Base-by-base conservation (phyloP, 305 asterid genomes). In the Solanum hybrid region DNA sequence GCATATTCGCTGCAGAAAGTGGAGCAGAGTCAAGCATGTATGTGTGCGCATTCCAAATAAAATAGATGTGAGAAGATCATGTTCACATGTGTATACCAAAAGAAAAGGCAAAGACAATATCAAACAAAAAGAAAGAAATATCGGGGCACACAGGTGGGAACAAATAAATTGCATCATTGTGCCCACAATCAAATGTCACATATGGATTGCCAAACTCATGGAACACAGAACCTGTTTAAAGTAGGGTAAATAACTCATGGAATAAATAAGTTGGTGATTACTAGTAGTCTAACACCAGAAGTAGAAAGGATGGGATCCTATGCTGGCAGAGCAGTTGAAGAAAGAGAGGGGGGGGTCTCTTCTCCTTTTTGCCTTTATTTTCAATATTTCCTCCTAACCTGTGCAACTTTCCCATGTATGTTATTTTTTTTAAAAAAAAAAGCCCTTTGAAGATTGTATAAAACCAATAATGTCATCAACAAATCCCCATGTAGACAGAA, bases 1-100 rank as follows among this genome's bases (percentile, higher is more conserved):
- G 98, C 90, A 92, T 95, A 89, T 98, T 96, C 39, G 98, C 99
- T 96, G 97, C 90, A 91, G 89, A 88, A 91, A 91, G n/a, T 81
- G n/a, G 76, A 88, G 92, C 57, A 33, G 31, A 79, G 78, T 22
- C 11, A 87, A 86, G 67, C 2, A 77, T n/a, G 22, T 33, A 12
- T 34, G 24, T 84, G 37, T 14, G 24, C 5, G 8, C 9, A 40
- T 39, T 81, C 69, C 86, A 81, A 24, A 40, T 79, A 40, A 39
- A 81, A 40, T 40, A 8, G 35, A 13, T 40, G 86, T 81, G 61
- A n/a, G 34, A 37, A 35, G 51, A 78, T 35, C 31, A 35, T 22
- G 31, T 22, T 35, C 51, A 20, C 39, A 34, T 22, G 51, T 2
- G 40, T 24, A n/a, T 3, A 37, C 61, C 64, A 80, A 37, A 24